Evolutionary conservation across 139 green algal species (phyloP).

Genomic region (Edaphochlamys debaryana): DNA sequence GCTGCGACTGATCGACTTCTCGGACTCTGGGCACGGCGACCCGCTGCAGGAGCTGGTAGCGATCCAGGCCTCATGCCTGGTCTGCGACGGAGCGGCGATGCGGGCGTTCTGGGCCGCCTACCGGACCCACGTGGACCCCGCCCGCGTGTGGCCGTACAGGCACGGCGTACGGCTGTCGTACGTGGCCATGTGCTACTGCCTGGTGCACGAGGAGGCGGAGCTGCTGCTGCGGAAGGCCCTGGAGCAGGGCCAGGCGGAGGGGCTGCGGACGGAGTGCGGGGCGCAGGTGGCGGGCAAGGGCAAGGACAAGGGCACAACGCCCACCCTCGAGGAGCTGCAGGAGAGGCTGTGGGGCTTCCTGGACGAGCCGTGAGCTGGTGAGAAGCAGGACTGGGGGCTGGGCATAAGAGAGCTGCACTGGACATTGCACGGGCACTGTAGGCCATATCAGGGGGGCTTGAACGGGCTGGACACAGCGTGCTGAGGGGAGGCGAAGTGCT

Average conservation of each 20-base stretch:
- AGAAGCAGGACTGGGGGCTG: too few relatives aligned
- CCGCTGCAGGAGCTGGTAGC: constrained; percentile 56
- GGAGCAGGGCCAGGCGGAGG: not conserved
- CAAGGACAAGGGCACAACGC: too few relatives aligned
- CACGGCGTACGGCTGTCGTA: not conserved
- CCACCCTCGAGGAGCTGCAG: not conserved
- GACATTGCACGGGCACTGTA: too few relatives aligned
- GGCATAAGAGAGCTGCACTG: too few relatives aligned
- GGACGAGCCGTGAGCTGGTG: not conserved
- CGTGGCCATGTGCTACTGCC: constrained; percentile 40
- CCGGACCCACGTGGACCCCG: not conserved
- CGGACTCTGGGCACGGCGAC: constrained; percentile 54
- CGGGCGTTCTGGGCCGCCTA: constrained; percentile 25
- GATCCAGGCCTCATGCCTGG: constrained; percentile 8
- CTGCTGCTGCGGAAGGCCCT: not conserved
- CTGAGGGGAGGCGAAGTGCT: too few relatives aligned
- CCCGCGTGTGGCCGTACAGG: not conserved
- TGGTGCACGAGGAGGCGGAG: constrained; percentile 35
- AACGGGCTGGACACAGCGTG: too few relatives aligned
- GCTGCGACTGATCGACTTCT: constrained; percentile 56
- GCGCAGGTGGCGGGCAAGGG: not conserved
- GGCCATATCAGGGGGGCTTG: too few relatives aligned
- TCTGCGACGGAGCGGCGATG: not conserved
- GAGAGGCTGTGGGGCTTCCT: not conserved
- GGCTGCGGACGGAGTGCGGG: not conserved